These are phyloP conservation scores for Metarhizium sp. DNA, from an alignment of 2,329 filamentous ascomycete species.

Conservation along the genomic window DNA sequence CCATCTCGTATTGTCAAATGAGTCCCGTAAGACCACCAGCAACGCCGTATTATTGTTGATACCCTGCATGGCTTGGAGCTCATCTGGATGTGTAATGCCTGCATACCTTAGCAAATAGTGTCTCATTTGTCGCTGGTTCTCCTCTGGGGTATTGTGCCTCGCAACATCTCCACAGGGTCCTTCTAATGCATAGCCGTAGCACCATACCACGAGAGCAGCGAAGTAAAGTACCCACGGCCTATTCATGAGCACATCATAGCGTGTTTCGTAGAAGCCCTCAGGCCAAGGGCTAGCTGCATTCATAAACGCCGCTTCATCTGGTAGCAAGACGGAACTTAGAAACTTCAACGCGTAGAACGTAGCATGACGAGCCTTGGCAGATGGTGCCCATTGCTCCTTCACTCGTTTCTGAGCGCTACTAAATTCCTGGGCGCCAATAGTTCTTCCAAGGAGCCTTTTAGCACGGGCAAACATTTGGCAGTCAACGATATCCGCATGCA, in stretches of 20 bases:
- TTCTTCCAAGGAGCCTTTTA: conserved; percentile 72
- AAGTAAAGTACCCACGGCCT: conserved; percentile 95
- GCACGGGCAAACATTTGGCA: conserved; percentile 93
- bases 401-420: conserved; percentile 71
- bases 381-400: conserved; percentile 83
- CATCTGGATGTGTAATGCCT: conserved; percentile 63
- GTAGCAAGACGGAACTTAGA: conserved; percentile 71
- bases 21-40: conserved; percentile 69
- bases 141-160: conserved; percentile 48
- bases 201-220: conserved; percentile 86
- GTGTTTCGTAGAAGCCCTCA: conserved; percentile 54
- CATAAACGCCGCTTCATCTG: conserved; percentile 28
- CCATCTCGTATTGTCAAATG: conserved; percentile 77
- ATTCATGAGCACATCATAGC: conserved; percentile 84
- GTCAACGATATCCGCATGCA: conserved; percentile 96
- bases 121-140: conserved; percentile 70
- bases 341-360: conserved; percentile 90
- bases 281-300: conserved; percentile 28
- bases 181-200: conserved; percentile 84
- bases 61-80: conserved; percentile 62
- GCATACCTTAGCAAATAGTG: conserved; percentile 66
- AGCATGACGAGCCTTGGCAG: conserved; percentile 79
- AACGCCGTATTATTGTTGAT: conserved; percentile 77
- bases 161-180: conserved; percentile 54
- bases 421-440: conserved; percentile 75